These are phyloP conservation scores for Croton laevigatus DNA, from an alignment of 441 rosid species.

Conservation along the genomic window DNA sequence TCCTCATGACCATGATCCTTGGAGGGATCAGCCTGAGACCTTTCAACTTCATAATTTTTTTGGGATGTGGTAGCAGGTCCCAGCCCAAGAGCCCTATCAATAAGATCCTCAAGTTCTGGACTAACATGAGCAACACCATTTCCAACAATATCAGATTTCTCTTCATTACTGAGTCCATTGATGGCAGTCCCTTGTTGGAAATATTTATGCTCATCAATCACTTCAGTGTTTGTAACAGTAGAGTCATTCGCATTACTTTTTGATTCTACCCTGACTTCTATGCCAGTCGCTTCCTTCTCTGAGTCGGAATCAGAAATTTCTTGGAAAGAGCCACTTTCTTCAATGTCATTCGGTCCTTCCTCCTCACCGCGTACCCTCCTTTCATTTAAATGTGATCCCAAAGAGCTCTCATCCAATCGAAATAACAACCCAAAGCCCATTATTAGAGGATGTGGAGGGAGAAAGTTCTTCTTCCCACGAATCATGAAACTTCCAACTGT, in stretches of 20 bases:
- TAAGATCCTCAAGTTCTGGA: slow-evolving; percentile 83
- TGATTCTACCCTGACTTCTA: slow-evolving; percentile 22
- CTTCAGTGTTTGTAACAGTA: slow-evolving; percentile 25
- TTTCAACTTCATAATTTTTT: slow-evolving; percentile 42
- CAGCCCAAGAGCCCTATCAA: slow-evolving; percentile 91
- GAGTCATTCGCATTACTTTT: slow-evolving; percentile 15
- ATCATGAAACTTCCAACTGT: slow-evolving; percentile 99
- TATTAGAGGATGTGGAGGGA: slow-evolving; percentile 96
- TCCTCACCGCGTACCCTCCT: slow-evolving; percentile 96
- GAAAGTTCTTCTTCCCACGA: slow-evolving; percentile 95
- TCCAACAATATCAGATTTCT: slow-evolving; percentile 33
- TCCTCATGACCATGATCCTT: slow-evolving; percentile 51
- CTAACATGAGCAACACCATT: slow-evolving; percentile 44
- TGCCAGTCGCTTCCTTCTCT: slow-evolving; percentile 43
- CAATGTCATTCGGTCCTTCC: slow-evolving; percentile 63
- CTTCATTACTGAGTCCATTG: slow-evolving; percentile 27
- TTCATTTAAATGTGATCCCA: slow-evolving; percentile 97
- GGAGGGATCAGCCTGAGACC: slow-evolving; percentile 35
- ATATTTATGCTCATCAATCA: slow-evolving; percentile 28
- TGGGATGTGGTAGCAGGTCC: slow-evolving; percentile 57
- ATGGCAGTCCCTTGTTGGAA: slow-evolving; percentile 26
- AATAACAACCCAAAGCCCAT: slow-evolving; percentile 97
- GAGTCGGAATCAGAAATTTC: slow-evolving; percentile 61
- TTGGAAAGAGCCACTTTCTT: slow-evolving; percentile 41
- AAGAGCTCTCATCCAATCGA: slow-evolving; percentile 97